Conservation (phyloP, 306 rosid species). For the Prosopis cineraria region DNA sequence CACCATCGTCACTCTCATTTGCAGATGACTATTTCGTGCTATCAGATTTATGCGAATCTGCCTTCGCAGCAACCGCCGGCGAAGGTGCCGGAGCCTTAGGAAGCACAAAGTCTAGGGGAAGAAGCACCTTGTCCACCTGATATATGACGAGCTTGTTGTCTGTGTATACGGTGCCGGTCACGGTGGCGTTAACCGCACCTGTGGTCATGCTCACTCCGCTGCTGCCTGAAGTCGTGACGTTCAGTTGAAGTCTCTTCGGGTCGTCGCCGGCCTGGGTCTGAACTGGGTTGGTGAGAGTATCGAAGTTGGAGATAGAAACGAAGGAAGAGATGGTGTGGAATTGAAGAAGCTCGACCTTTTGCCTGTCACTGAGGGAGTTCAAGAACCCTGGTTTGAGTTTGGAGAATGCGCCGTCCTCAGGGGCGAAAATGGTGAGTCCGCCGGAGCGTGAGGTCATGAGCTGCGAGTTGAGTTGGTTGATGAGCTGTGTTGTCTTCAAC, state of each 20-base stretch:
- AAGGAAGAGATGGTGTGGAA: constrained; percentile 60
- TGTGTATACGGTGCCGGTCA: constrained; percentile 58
- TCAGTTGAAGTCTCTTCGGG: constrained; percentile 56
- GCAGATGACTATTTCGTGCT: constrained; percentile 16
- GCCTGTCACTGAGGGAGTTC: constrained; percentile 54
- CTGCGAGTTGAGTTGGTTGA: constrained; percentile 58
- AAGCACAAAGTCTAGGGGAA: constrained; percentile 63
- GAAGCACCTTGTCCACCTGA: constrained; percentile 66
- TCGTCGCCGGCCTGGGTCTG: constrained; percentile 70
- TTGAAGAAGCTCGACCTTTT: constrained; percentile 63
- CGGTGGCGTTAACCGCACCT: constrained; percentile 65
- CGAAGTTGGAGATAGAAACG: constrained; percentile 53
- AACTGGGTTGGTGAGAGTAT: constrained; percentile 74
- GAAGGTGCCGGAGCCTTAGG: constrained; percentile 58
- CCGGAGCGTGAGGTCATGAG: constrained; percentile 53
- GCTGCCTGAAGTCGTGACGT: constrained; percentile 45
- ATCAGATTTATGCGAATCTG: constrained; percentile 38
- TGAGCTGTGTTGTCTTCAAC: constrained; percentile 52
- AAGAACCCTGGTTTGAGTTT: constrained; percentile 66
- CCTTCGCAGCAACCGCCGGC: constrained; percentile 31
- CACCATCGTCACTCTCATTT: constrained; percentile 11
- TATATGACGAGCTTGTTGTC: constrained; percentile 49
- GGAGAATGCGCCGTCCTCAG: constrained; percentile 62
- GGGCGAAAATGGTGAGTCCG: constrained; percentile 66
- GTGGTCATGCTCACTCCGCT: constrained; percentile 62